These are phyloP conservation scores for Rhizophora apiculata DNA, from an alignment of 345 rosid genomes.

Conservation along the genomic window DNA sequence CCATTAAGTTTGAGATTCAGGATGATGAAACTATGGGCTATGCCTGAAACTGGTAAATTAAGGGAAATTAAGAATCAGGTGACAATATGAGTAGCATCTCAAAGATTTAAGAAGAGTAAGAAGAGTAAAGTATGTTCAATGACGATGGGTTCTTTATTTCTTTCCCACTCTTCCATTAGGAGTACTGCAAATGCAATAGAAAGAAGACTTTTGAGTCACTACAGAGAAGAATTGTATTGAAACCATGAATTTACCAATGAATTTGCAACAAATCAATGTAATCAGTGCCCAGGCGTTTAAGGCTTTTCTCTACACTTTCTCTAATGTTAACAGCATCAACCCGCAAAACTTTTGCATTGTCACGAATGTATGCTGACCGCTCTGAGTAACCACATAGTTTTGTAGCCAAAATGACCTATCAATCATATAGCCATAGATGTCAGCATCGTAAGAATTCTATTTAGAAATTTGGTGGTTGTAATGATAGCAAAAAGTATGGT, in stretches of 20 bases:
- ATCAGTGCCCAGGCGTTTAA: conserved; percentile 82
- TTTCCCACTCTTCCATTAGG: neutral
- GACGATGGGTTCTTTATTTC: neutral
- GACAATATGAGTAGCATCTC: neutral
- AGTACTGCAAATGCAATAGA: neutral
- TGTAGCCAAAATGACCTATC: conserved; percentile 83
- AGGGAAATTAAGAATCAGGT: neutral
- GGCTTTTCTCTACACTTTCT: conserved; percentile 95
- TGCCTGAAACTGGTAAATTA: neutral
- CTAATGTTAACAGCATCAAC: conserved; percentile 85
- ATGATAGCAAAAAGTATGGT: conserved; percentile 1
- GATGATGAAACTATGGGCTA: neutral
- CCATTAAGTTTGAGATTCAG: neutral
- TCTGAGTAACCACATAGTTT: conserved; percentile 87
- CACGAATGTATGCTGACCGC: conserved; percentile 52
- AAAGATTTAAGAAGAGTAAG: neutral
- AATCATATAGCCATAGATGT: conserved; percentile 13
- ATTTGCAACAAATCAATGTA: conserved; percentile 91
- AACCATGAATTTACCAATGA: conserved; percentile 60
- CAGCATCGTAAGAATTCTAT: conserved; percentile 2
- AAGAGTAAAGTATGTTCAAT: neutral
- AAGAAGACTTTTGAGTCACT: neutral
- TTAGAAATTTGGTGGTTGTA: conserved; percentile 6
- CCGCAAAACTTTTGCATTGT: conserved; percentile 52
- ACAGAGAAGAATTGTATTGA: neutral